These are phyloP conservation scores for Blastobotrys proliferans DNA, from an alignment of 1,139 yeast species.

Conservation along the genomic window DNA sequence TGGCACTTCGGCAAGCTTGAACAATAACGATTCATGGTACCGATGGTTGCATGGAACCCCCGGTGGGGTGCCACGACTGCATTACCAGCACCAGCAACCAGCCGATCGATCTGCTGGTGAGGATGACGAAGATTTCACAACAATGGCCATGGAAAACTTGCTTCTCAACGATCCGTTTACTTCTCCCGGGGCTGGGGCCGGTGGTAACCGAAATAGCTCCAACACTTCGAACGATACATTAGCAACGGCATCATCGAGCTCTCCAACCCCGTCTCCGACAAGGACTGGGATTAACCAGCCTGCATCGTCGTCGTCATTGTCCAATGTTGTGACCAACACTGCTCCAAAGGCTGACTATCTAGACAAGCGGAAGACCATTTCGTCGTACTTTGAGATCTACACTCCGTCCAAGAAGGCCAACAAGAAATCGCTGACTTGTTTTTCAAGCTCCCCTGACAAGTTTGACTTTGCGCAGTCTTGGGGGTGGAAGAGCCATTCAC, in stretches of 20 bases:
- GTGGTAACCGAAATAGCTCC: too few relatives aligned
- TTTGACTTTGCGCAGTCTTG: conserved; percentile 52
- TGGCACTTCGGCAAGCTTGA: too few relatives aligned
- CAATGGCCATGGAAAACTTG: not conserved
- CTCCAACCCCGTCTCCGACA: too few relatives aligned
- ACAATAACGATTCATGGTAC: too few relatives aligned
- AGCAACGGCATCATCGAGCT: too few relatives aligned
- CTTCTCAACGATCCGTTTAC: too few relatives aligned
- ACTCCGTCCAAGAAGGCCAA: conserved; percentile 46
- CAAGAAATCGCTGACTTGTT: conserved; percentile 45
- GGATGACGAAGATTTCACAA: not conserved
- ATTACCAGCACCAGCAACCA: not conserved
- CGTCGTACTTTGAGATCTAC: conserved; percentile 48
- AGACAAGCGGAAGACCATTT: conserved; percentile 43
- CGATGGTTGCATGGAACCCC: too few relatives aligned
- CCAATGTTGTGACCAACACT: too few relatives aligned
- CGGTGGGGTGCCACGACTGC: too few relatives aligned
- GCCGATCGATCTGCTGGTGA: not conserved
- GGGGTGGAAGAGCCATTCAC: conserved; percentile 52
- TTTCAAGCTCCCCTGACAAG: conserved; percentile 48
- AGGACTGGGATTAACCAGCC: not conserved
- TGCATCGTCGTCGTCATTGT: not conserved
- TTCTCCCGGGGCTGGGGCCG: too few relatives aligned
- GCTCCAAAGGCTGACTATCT: conserved; percentile 21
- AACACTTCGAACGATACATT: too few relatives aligned